Evolutionary conservation across 495 filamentous ascomycete species (phyloP).

Genomic region (Geoglossum glabrum): DNA sequence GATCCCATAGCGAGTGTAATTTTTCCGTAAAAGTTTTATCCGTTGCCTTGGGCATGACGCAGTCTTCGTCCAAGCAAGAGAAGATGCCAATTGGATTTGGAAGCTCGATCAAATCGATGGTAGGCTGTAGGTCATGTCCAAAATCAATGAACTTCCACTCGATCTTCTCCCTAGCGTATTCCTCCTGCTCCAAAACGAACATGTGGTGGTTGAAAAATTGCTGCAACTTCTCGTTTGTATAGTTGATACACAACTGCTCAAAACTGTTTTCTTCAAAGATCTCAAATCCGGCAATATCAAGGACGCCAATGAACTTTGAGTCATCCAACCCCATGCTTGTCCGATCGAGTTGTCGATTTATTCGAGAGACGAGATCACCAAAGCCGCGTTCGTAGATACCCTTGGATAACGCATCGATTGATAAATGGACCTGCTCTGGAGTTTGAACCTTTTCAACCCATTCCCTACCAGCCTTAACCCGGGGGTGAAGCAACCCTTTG

Average conservation of each 20-base stretch:
- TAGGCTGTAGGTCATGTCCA: slow-evolving; percentile 89
- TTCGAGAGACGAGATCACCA: slow-evolving; percentile 73
- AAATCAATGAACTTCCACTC: slow-evolving; percentile 99
- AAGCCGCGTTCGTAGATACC: slow-evolving; percentile 95
- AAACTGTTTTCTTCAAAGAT: slow-evolving; percentile 98
- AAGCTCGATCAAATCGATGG: slow-evolving; percentile 91
- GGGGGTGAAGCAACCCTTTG: slow-evolving; percentile 74
- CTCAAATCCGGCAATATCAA: slow-evolving; percentile 98
- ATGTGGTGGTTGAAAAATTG: slow-evolving; percentile 99
- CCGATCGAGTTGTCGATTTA: slow-evolving; percentile 80
- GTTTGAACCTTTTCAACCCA: slow-evolving; percentile 98
- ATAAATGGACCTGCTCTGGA: slow-evolving; percentile 80
- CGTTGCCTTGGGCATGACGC: slow-evolving; percentile 96
- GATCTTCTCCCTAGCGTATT: slow-evolving; percentile 93
- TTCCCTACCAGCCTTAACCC: slow-evolving; percentile 85
- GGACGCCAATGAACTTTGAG: slow-evolving; percentile 86
- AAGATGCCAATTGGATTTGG: slow-evolving; percentile 97
- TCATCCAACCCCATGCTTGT: slow-evolving; percentile 62
- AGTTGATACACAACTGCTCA: slow-evolving; percentile 98
- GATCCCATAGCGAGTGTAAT: slow-evolving; percentile 87
- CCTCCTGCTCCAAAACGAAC: slow-evolving; percentile 98
- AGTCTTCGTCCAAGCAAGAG: slow-evolving; percentile 94
- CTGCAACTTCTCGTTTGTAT: slow-evolving; percentile 97
- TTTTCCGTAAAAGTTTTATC: slow-evolving; percentile 97
- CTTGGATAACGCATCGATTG: slow-evolving; percentile 83